These are phyloP conservation scores for Plasmodium gonderi DNA, from an alignment of 169 alveolate genomes.

Conservation along the genomic window DNA sequence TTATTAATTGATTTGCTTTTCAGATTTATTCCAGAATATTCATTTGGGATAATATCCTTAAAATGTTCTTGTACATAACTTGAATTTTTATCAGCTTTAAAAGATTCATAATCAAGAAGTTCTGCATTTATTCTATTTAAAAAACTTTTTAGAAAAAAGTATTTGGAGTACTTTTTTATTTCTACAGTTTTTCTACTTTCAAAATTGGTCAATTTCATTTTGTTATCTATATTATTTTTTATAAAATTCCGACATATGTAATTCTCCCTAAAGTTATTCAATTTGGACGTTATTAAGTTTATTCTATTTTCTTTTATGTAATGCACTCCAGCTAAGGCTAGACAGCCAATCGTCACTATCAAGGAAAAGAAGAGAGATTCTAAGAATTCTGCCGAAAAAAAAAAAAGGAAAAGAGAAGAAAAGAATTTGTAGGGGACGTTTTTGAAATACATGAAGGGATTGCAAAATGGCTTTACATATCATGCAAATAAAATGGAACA, in stretches of 20 bases:
- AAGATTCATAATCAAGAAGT: constrained; percentile 37
- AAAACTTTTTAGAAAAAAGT: constrained; percentile 53
- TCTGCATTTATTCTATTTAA: constrained; percentile 41
- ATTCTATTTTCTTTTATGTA: constrained; percentile 47
- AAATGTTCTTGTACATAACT: constrained; percentile 8
- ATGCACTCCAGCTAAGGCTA: constrained; percentile 9
- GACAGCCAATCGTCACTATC: constrained; percentile 32
- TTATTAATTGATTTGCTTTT: neutral
- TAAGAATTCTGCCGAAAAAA: constrained; percentile 18
- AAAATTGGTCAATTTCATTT: neutral
- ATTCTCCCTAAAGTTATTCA: constrained; percentile 11
- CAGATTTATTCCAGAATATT: neutral
- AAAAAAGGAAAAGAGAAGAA: neutral
- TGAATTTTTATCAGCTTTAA: neutral
- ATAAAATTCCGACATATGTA: constrained; percentile 36
- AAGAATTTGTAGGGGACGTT: neutral
- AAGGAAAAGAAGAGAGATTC: constrained; percentile 33
- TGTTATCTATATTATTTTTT: neutral
- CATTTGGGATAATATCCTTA: neutral
- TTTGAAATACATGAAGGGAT: neutral
- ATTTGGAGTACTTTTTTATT: constrained; percentile 47
- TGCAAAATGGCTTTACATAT: neutral
- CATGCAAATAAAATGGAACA: neutral
- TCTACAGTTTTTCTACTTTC: constrained; percentile 50
- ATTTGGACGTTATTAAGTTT: constrained; percentile 5